Evolutionary conservation across 2,329 filamentous ascomycete species (phyloP).

Genomic region (Akanthomyces lecanii): DNA sequence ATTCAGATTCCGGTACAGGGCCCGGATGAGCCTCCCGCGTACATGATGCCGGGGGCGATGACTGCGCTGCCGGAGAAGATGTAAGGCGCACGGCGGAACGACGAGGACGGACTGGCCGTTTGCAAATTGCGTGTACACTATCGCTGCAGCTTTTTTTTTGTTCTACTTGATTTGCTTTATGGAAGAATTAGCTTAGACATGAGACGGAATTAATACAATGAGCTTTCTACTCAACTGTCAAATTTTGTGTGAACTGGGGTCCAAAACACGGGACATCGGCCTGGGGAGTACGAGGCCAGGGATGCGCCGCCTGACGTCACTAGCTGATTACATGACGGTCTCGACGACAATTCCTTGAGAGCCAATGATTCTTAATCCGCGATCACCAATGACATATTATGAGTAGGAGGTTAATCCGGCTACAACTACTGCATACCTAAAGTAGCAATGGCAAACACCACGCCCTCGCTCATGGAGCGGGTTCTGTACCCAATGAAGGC

Average conservation of each 20-base stretch:
- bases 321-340: too few relatives aligned
- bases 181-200: background rate
- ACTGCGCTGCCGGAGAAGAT: conserved; percentile 5
- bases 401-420: too few relatives aligned
- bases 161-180: background rate
- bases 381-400: too few relatives aligned
- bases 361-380: too few relatives aligned
- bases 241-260: background rate
- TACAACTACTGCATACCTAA: too few relatives aligned
- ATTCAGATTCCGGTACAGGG: conserved; percentile 3
- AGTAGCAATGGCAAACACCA: too few relatives aligned
- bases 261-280: too few relatives aligned
- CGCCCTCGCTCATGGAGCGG: too few relatives aligned
- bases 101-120: background rate
- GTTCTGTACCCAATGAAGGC: too few relatives aligned
- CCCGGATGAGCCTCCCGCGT: conserved; percentile 3
- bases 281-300: too few relatives aligned
- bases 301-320: too few relatives aligned
- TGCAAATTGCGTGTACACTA: background rate
- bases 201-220: background rate
- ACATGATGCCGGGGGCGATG: background rate
- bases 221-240: background rate
- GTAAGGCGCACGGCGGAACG: background rate
- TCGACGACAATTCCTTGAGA: too few relatives aligned
- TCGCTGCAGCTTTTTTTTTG: background rate